Percentiles rank a stretch among this genome's conserved stretches.
Conservation (phyloP, 2,329 filamentous ascomycete species). For the Elsinoe arachidis region DNA sequence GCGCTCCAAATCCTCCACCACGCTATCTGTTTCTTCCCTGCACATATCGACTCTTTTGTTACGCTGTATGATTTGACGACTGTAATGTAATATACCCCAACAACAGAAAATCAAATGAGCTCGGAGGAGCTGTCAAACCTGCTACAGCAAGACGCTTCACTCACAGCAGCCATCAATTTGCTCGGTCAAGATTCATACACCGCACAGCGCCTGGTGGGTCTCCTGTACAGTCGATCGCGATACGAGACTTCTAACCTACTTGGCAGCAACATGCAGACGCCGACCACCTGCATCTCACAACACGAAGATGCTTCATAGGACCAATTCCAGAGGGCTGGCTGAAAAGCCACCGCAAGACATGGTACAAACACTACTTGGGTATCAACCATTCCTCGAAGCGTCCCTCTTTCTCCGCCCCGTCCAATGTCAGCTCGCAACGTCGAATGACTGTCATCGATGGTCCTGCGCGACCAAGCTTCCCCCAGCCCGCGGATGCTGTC, state of each 20-base stretch:
- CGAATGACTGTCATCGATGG: conserved; percentile 35
- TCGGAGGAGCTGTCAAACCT: conserved; percentile 1
- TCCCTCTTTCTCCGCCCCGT: conserved; percentile 45
- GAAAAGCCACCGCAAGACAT: conserved; percentile 53
- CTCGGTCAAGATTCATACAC: conserved; percentile 17
- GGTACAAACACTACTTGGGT: conserved; percentile 48
- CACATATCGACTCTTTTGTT: background rate
- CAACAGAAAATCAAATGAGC: conserved; percentile 5
- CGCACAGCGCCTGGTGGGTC: conserved; percentile 16
- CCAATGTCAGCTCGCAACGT: conserved; percentile 35
- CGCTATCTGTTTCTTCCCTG: background rate
- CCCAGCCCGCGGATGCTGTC: conserved; percentile 30
- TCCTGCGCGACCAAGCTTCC: conserved; percentile 35
- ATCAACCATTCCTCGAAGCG: conserved; percentile 36
- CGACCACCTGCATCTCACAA: conserved; percentile 54
- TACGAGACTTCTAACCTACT: conserved; percentile 17
- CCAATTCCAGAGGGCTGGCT: conserved; percentile 59
- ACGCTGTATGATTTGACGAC: background rate
- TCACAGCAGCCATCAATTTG: conserved; percentile 14
- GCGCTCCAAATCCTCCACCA: background rate
- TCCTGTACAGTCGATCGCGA: background rate
- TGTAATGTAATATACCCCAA: conserved; percentile 5
- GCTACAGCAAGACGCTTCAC: conserved; percentile 14
- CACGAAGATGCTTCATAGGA: conserved; percentile 55
- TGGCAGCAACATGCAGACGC: conserved; percentile 51